Percentiles rank a stretch among this genome's conserved stretches.
Conservation (phyloP, 176 grass and related monocot genomes). For the Raddia distichophylla region DNA sequence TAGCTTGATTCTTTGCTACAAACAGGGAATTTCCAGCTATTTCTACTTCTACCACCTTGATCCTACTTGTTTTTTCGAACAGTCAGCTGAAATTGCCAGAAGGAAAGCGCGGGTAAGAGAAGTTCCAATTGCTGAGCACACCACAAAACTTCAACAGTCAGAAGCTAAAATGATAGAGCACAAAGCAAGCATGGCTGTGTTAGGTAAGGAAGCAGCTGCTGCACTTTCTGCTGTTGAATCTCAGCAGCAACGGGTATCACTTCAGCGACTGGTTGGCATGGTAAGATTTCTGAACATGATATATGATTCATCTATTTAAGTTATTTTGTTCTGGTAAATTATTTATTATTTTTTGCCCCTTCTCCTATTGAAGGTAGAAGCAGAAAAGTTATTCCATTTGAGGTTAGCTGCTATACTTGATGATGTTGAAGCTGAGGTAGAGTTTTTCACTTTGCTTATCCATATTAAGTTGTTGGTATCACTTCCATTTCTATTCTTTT, state of each 20-base stretch:
- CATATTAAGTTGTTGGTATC: constrained; percentile 23
- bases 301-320: not conserved
- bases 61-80: constrained; percentile 47
- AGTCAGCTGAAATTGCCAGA: constrained; percentile 87
- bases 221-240: constrained; percentile 88
- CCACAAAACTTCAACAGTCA: constrained; percentile 79
- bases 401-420: constrained; percentile 94
- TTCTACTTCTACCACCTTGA: constrained; percentile 27
- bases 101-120: constrained; percentile 90
- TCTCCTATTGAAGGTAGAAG: constrained; percentile 78
- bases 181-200: constrained; percentile 89
- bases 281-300: constrained; percentile 45
- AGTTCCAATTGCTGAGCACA: constrained; percentile 76
- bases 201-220: constrained; percentile 92
- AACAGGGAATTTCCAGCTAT: constrained; percentile 6
- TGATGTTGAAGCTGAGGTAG: constrained; percentile 97
- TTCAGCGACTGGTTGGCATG: constrained; percentile 86
- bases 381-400: constrained; percentile 94
- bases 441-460: constrained; percentile 36
- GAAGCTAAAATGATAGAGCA: constrained; percentile 92
- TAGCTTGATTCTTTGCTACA: not conserved
- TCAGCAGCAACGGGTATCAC: constrained; percentile 80
- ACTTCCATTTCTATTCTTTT: constrained; percentile 27
- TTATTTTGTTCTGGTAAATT: constrained; percentile 21
- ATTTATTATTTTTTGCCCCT: constrained; percentile 41